Evolutionary conservation across 257 asterid genomes (phyloP).

Genomic region (Solanum sejunctum): DNA sequence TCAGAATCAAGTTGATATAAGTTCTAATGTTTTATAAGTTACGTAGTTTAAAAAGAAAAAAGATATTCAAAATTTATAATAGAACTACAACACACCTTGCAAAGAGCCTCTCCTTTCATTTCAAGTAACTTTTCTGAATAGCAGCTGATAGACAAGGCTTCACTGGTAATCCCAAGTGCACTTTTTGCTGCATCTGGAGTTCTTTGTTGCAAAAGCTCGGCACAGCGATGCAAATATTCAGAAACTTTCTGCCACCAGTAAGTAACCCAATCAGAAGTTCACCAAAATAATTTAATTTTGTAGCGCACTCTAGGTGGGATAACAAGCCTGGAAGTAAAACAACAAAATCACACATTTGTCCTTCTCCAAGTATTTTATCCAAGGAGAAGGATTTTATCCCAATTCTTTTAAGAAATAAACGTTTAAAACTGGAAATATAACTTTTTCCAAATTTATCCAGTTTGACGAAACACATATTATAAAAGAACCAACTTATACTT

Average conservation of each 20-base stretch:
- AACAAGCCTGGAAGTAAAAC: neutral
- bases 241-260: constrained; percentile 51
- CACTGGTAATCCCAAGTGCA: constrained; percentile 45
- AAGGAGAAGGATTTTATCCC: neutral
- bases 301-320: neutral
- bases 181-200: constrained; percentile 42
- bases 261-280: constrained; percentile 3
- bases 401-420: neutral
- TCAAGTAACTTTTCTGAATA: constrained; percentile 68
- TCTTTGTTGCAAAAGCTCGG: constrained; percentile 46
- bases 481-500: neutral
- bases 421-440: neutral
- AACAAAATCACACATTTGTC: neutral
- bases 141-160: constrained; percentile 58
- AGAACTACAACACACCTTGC: constrained; percentile 39
- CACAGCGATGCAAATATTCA: constrained; percentile 30
- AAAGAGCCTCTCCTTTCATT: constrained; percentile 83
- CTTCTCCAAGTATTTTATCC: neutral
- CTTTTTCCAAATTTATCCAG: neutral
- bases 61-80: neutral
- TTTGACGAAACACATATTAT: neutral
- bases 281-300: neutral
- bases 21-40: neutral
- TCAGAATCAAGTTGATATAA: neutral
- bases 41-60: neutral